Percentiles rank a stretch among this genome's conserved stretches.
phyloP scores from a whole-genome alignment of 805 yeast genomes.

The Metschnikowia amazonensis region DNA sequence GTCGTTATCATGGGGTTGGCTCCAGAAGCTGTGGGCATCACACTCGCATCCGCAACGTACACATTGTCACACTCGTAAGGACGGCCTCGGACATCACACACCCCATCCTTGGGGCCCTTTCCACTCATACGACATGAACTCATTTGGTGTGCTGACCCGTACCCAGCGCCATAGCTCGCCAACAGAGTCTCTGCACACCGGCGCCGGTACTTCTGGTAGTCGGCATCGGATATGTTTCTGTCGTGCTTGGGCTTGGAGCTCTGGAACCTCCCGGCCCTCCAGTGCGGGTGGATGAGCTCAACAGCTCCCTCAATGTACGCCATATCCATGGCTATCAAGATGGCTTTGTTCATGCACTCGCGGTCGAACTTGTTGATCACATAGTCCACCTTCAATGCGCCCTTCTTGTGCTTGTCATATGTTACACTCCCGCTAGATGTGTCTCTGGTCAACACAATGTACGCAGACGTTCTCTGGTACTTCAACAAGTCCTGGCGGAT shows the following conservation, averaged over 20 bases:
- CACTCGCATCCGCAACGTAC: conserved; percentile 48
- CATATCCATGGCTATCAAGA: conserved; percentile 40
- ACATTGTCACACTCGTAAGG: conserved; percentile 47
- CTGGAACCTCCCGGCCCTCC: conserved; percentile 35
- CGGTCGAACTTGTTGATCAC: conserved; percentile 39
- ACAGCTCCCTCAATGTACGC: conserved; percentile 47
- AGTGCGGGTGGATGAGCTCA: conserved; percentile 37
- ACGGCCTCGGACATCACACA: conserved; percentile 42
- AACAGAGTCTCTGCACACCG: conserved; percentile 26
- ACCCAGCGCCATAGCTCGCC: conserved; percentile 26
- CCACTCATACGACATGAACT: conserved; percentile 50
- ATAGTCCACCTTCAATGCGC: conserved; percentile 36
- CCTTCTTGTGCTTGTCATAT: conserved; percentile 27
- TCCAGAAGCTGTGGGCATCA: conserved; percentile 51
- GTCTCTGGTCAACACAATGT: conserved; percentile 48
- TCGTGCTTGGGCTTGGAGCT: conserved; percentile 32
- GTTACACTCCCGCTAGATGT: conserved; percentile 38
- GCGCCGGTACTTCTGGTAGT: conserved; percentile 38
- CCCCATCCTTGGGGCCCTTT: conserved; percentile 41
- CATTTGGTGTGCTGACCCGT: conserved; percentile 56
- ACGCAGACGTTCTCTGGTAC: conserved; percentile 36
- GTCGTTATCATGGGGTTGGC: conserved; percentile 52
- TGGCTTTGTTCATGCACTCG: conserved; percentile 35
- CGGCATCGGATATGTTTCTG: conserved; percentile 40
- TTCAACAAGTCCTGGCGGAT: conserved; percentile 30